Percentiles rank a stretch among this genome's conserved stretches.
phyloP scores from a whole-genome alignment of 495 filamentous ascomycete genomes.

The Penicillium bovifimosum region DNA sequence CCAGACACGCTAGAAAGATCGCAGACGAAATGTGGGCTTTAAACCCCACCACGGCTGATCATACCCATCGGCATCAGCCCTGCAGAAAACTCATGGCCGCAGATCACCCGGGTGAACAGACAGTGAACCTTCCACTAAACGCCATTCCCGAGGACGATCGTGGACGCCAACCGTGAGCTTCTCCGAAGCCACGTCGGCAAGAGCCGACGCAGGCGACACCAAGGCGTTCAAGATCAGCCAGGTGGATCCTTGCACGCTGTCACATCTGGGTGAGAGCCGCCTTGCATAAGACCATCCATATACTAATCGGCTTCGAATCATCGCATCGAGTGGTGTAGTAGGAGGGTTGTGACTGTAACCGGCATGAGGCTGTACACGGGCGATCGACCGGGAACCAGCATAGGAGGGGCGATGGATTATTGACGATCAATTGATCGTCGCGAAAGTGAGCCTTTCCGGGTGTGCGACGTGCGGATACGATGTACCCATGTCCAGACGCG shows the following conservation, averaged over 20 bases:
- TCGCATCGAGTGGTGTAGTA: neutral
- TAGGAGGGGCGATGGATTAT: constrained; percentile 3
- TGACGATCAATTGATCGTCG: constrained; percentile 3
- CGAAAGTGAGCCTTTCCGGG: neutral
- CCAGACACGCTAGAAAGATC: neutral
- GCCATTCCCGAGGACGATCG: constrained; percentile 8
- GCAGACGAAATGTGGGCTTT: neutral
- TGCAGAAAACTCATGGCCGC: constrained; percentile 10
- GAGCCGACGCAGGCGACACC: constrained; percentile 22
- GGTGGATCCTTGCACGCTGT: constrained; percentile 24
- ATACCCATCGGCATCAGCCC: constrained; percentile 1
- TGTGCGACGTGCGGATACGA: neutral
- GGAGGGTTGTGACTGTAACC: neutral
- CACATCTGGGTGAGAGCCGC: constrained; percentile 19
- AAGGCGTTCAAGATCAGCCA: constrained; percentile 10
- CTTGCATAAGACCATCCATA: constrained; percentile 26
- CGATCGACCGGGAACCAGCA: constrained; percentile 10
- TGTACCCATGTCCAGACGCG: neutral
- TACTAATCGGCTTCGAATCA: constrained; percentile 19
- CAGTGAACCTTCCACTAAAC: constrained; percentile 3
- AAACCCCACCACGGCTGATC: neutral
- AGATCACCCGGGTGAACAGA: constrained; percentile 12
- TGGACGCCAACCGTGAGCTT: constrained; percentile 17
- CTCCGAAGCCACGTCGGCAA: constrained; percentile 24
- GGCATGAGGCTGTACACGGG: neutral